Conservation (phyloP, 2,329 filamentous ascomycete genomes). For the Pseudogymnoascus destructans region DNA sequence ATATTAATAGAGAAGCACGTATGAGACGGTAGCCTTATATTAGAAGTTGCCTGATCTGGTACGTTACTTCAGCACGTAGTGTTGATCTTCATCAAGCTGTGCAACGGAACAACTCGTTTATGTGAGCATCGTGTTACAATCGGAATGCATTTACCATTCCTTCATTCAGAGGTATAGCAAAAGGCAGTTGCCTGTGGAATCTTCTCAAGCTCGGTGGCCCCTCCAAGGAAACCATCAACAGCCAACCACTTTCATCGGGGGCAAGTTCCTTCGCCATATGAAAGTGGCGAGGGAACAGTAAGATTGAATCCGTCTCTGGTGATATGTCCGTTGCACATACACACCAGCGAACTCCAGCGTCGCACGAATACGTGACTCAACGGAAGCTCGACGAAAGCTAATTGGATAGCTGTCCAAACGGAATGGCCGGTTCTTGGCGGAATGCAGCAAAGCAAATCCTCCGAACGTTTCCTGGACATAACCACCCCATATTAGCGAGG, state of each 20-base stretch:
- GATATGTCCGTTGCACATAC: neutral
- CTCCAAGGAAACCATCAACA: neutral
- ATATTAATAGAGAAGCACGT: neutral
- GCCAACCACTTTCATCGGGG: neutral
- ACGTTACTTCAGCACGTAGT: neutral
- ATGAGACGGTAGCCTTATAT: neutral
- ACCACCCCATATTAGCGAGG: neutral
- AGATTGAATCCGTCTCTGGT: neutral
- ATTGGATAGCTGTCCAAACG: neutral
- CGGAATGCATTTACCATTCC: neutral
- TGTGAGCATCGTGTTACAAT: neutral
- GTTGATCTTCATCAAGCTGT: neutral
- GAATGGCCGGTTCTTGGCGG: neutral
- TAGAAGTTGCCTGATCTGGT: neutral
- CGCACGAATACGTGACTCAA: neutral
- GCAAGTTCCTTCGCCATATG: neutral
- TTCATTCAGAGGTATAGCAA: neutral
- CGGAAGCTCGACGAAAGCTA: neutral
- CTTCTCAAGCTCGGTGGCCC: neutral
- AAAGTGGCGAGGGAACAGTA: neutral
- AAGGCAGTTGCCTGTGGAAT: neutral
- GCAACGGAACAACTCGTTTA: neutral
- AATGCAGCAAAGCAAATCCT: neutral
- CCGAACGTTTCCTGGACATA: neutral
- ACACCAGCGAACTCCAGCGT: neutral